A percentile compares a stretch with the other conserved stretches of the same genome.
These are phyloP conservation scores for Collybia nuda DNA, from an alignment of 768 basidiomycete genomes.

Conservation along the genomic window DNA sequence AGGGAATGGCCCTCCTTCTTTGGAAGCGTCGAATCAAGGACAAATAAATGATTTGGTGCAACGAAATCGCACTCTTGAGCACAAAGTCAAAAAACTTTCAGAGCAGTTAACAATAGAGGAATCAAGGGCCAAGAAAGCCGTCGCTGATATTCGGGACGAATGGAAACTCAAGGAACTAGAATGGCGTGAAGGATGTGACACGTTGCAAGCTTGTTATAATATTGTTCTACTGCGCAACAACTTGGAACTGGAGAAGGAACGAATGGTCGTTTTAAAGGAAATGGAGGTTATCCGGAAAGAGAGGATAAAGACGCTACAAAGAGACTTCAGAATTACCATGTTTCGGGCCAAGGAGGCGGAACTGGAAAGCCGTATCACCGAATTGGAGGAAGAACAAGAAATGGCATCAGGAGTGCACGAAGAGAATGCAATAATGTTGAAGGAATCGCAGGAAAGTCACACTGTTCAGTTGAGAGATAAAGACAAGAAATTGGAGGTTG, in stretches of 20 bases:
- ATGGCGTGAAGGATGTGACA: slow-evolving; percentile 65
- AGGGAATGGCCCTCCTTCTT: slow-evolving; percentile 33
- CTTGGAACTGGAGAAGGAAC: slow-evolving; percentile 54
- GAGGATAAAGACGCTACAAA: slow-evolving; percentile 56
- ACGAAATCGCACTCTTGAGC: slow-evolving; percentile 63
- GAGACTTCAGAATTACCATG: slow-evolving; percentile 67
- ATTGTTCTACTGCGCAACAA: slow-evolving; percentile 62
- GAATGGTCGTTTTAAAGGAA: slow-evolving; percentile 48
- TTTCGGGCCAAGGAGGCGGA: slow-evolving; percentile 66
- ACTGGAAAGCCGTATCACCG: slow-evolving; percentile 50
- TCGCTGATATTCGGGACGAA: slow-evolving; percentile 43
- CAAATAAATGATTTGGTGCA: slow-evolving; percentile 78
- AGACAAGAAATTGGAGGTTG: slow-evolving; percentile 34
- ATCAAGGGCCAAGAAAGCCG: slow-evolving; percentile 37
- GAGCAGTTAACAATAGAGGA: slow-evolving; percentile 46
- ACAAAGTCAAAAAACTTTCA: slow-evolving; percentile 53
- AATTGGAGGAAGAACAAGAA: slow-evolving; percentile 50
- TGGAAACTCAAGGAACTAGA: slow-evolving; percentile 53
- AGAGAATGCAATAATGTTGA: slow-evolving; percentile 24
- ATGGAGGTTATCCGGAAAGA: slow-evolving; percentile 55
- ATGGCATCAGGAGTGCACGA: slow-evolving; percentile 21
- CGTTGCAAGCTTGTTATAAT: slow-evolving; percentile 60
- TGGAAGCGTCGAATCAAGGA: slow-evolving; percentile 59
- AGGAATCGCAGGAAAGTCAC: slow-evolving; percentile 30
- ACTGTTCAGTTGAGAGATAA: slow-evolving; percentile 36